Conservation (phyloP, 1,284 basidiomycete genomes). For the Puccinia triticina region DNA sequence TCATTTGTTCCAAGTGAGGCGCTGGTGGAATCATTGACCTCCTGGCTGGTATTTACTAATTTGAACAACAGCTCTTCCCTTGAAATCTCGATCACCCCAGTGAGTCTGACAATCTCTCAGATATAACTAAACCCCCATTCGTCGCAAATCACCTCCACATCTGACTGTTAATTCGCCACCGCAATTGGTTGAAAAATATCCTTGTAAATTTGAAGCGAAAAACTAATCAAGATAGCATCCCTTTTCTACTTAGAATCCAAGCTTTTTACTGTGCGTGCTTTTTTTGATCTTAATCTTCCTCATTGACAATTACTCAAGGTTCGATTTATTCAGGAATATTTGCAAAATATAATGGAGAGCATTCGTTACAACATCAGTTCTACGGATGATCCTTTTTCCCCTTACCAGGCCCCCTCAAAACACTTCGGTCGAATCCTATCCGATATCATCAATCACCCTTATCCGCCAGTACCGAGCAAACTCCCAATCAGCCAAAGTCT, state of each 20-base stretch:
- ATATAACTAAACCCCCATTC: constrained; percentile 17
- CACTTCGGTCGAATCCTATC: constrained; percentile 10
- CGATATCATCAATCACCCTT: constrained; percentile 42
- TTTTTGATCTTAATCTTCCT: background rate
- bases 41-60: constrained; percentile 16
- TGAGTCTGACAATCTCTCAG: constrained; percentile 25
- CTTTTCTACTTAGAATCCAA: constrained; percentile 3
- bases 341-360: background rate
- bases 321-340: constrained; percentile 1
- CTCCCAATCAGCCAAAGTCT: constrained; percentile 32
- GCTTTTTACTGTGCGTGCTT: background rate
- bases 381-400: background rate
- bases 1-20: background rate
- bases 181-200: background rate
- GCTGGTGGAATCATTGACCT: constrained; percentile 11
- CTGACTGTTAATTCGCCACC: background rate
- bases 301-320: background rate
- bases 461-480: constrained; percentile 29
- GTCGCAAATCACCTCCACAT: constrained; percentile 8
- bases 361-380: constrained; percentile 6
- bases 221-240: background rate
- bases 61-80: constrained; percentile 3
- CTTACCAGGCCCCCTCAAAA: constrained; percentile 14
- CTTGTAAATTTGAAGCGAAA: background rate
- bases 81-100: constrained; percentile 30